Conservation (phyloP, 140 eudicot species). For the Flaveria floridana region DNA sequence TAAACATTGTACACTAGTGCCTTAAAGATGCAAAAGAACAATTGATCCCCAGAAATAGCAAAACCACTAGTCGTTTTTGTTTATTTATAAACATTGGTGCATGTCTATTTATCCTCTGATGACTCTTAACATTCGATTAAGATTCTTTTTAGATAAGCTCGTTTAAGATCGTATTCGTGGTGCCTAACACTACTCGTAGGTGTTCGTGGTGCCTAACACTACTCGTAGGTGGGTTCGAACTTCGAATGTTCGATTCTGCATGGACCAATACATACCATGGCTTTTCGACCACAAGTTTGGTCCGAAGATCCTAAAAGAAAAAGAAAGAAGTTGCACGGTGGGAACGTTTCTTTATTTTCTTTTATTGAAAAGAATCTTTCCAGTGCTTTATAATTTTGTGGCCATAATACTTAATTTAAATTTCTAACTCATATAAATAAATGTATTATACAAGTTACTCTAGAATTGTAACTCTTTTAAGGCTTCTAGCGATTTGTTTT, state of each 20-base stretch:
- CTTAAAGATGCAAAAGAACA: not conserved
- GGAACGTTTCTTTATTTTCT: not conserved
- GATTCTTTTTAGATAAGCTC: slow-evolving; percentile 24
- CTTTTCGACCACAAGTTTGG: slow-evolving; percentile 24
- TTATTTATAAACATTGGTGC: not conserved
- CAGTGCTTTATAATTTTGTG: no score
- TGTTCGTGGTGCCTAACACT: slow-evolving; percentile 20
- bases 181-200: slow-evolving; percentile 9
- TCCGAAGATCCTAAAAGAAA: slow-evolving; percentile 4
- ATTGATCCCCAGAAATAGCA: not conserved
- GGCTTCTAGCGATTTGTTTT: no score
- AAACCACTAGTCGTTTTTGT: not conserved
- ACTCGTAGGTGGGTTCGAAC: not conserved
- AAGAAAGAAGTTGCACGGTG: not conserved
- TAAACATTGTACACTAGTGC: not conserved
- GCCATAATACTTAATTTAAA: no score
- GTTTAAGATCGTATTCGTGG: not conserved
- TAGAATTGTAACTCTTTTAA: no score
- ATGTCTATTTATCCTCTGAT: not conserved
- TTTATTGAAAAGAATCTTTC: slow-evolving; percentile 15
- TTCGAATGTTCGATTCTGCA: slow-evolving; percentile 6
- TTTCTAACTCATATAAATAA: no score
- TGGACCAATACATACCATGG: slow-evolving; percentile 21
- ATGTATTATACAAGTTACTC: no score
- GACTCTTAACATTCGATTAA: not conserved